Evolutionary conservation across 2,329 filamentous ascomycete species (phyloP).

Genomic region (Stachybotrys chartarum): DNA sequence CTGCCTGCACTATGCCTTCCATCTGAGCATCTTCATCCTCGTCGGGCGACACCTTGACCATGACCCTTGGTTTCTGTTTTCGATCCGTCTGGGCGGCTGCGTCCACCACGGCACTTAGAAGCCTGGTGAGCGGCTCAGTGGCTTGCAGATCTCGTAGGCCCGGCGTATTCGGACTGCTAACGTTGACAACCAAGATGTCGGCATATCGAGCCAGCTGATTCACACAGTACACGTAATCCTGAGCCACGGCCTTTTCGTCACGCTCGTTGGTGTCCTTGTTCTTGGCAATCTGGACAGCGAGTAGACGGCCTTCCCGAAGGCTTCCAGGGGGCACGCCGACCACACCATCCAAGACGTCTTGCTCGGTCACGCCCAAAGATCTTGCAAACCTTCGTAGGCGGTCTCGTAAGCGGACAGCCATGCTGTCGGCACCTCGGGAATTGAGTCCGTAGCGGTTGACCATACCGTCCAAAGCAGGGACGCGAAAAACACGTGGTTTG

Average conservation of each 20-base stretch:
- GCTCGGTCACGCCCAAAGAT: conserved; percentile 61
- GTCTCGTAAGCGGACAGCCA: conserved; percentile 71
- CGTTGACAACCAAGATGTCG: conserved; percentile 95
- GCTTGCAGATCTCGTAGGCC: conserved; percentile 84
- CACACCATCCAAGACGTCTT: conserved; percentile 67
- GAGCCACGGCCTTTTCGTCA: conserved; percentile 73
- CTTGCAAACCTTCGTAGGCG: conserved; percentile 73
- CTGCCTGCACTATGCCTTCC: conserved; percentile 78
- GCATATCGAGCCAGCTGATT: conserved; percentile 77
- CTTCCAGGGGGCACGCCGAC: conserved; percentile 78
- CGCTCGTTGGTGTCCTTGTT: conserved; percentile 86
- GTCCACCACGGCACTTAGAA: conserved; percentile 75
- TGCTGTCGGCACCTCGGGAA: conserved; percentile 79
- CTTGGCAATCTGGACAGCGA: conserved; percentile 93
- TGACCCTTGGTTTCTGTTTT: conserved; percentile 62
- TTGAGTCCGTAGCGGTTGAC: conserved; percentile 97
- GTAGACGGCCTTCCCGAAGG: conserved; percentile 63
- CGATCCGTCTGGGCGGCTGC: conserved; percentile 65
- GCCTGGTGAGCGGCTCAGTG: conserved; percentile 70
- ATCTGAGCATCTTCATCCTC: conserved; percentile 83
- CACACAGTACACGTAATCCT: conserved; percentile 86
- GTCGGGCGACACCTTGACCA: conserved; percentile 98
- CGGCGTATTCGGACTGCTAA: conserved; percentile 93
- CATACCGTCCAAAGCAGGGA: conserved; percentile 76
- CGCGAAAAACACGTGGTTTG: conserved; percentile 78